Evolutionary conservation across 352 stramenopile species (phyloP).

Genomic region (Blastocystis sp.): DNA sequence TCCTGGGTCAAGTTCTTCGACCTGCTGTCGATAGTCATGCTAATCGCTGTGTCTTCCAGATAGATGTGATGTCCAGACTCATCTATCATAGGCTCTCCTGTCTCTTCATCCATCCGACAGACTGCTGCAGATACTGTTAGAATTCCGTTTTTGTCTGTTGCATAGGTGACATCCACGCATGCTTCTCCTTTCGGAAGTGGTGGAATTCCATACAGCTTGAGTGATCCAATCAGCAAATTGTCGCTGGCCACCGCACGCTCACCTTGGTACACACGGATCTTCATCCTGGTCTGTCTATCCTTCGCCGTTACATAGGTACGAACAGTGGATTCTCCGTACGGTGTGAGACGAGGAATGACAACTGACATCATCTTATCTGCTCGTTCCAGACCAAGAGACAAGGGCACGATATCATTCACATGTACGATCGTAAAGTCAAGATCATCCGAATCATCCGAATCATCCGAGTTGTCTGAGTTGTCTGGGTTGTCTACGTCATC

Average conservation of each 20-base stretch:
- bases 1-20: constrained; percentile 22
- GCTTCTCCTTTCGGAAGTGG: constrained; percentile 78
- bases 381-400: constrained; percentile 82
- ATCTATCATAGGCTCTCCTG: not conserved
- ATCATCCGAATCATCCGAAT: not conserved
- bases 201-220: constrained; percentile 80
- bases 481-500: constrained; percentile 65
- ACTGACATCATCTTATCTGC: constrained; percentile 82
- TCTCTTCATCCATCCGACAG: not conserved
- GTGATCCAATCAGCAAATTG: constrained; percentile 83
- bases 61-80: not conserved
- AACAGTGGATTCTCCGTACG: constrained; percentile 67
- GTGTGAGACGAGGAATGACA: constrained; percentile 80
- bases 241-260: constrained; percentile 84
- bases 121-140: constrained; percentile 63
- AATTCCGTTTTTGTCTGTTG: constrained; percentile 74
- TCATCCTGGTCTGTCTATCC: constrained; percentile 82
- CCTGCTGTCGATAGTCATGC: constrained; percentile 8
- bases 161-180: constrained; percentile 84
- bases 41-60: not conserved
- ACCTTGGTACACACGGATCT: constrained; percentile 85
- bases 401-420: constrained; percentile 84
- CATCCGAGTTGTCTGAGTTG: not conserved
- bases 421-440: constrained; percentile 69
- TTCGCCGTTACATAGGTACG: constrained; percentile 81